Evolutionary conservation across 441 rosid genomes (phyloP).

Genomic region (Cnidoscolus chayamansa): DNA sequence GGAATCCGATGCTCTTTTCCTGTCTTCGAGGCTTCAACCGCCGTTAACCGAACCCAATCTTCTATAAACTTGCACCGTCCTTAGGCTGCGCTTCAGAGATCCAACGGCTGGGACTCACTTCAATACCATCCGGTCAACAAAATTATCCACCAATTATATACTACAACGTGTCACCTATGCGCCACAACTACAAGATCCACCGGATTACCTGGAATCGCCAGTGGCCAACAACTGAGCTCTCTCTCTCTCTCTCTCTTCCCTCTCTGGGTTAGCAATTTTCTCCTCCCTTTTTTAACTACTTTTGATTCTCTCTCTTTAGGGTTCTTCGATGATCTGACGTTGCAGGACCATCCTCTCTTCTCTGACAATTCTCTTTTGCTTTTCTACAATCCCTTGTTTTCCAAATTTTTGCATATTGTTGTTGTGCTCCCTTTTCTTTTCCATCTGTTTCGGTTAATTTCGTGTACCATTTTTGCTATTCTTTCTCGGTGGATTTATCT

Average conservation of each 20-base stretch:
- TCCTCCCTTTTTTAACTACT: slow-evolving; percentile 19
- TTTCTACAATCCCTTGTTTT: not conserved
- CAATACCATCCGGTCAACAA: slow-evolving; percentile 35
- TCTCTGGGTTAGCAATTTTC: slow-evolving; percentile 14
- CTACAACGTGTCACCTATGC: slow-evolving; percentile 39
- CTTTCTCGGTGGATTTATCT: not conserved
- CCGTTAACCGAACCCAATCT: slow-evolving; percentile 20
- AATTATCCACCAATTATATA: slow-evolving; percentile 28
- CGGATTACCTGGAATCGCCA: slow-evolving; percentile 67
- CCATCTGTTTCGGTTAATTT: not conserved
- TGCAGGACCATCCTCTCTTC: slow-evolving; percentile 18
- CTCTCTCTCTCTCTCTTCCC: slow-evolving; percentile 18
- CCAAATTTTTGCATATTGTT: not conserved
- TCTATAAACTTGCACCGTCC: no score
- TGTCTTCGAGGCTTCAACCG: slow-evolving; percentile 9
- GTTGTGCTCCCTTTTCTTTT: not conserved
- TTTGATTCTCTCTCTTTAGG: slow-evolving; percentile 25
- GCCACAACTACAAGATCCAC: slow-evolving; percentile 40
- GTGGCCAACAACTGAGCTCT: slow-evolving; percentile 50
- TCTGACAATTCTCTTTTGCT: slow-evolving; percentile 18
- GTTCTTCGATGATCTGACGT: slow-evolving; percentile 22
- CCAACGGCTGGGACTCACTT: slow-evolving; percentile 46
- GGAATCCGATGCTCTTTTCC: slow-evolving; percentile 11
- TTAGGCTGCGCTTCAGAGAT: slow-evolving; percentile 22
- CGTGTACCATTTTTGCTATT: not conserved